These are phyloP conservation scores for Pseudopithomyces chartarum DNA, from an alignment of 2,329 filamentous ascomycete species.

Conservation along the genomic window DNA sequence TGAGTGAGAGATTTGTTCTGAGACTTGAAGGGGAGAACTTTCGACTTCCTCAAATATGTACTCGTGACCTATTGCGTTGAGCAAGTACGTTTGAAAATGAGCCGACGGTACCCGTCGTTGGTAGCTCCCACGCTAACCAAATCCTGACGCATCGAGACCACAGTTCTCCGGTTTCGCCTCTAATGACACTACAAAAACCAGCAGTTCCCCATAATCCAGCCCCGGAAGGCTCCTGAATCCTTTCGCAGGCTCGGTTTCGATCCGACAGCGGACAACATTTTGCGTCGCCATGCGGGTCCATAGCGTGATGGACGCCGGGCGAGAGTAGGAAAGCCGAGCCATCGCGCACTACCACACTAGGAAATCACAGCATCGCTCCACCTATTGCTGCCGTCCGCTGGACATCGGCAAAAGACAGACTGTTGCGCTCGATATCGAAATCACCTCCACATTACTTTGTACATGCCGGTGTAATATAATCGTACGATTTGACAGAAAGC, in stretches of 20 bases:
- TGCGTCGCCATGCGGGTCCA: background rate
- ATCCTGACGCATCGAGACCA: background rate
- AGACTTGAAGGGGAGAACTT: background rate
- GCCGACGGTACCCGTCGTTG: background rate
- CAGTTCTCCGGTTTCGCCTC: conserved; percentile 1
- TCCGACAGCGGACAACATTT: background rate
- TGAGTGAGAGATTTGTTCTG: background rate
- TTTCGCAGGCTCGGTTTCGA: background rate
- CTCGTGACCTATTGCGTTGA: conserved; percentile 1
- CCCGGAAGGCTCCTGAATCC: background rate
- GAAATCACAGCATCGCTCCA: background rate
- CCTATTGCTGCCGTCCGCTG: background rate
- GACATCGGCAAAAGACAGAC: background rate
- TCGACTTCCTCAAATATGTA: conserved; percentile 3
- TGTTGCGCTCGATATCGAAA: background rate
- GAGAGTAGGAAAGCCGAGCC: background rate
- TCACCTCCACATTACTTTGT: background rate
- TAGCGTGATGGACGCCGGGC: background rate
- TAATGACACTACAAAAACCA: background rate
- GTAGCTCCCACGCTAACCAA: conserved; percentile 2
- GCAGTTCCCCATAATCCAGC: background rate
- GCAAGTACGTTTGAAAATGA: background rate
- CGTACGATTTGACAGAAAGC: background rate
- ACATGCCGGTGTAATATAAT: background rate
- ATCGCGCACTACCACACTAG: conserved; percentile 1